Evolutionary conservation across 148 eudicot genomes (phyloP).

Genomic region (Polygonum aviculare): DNA sequence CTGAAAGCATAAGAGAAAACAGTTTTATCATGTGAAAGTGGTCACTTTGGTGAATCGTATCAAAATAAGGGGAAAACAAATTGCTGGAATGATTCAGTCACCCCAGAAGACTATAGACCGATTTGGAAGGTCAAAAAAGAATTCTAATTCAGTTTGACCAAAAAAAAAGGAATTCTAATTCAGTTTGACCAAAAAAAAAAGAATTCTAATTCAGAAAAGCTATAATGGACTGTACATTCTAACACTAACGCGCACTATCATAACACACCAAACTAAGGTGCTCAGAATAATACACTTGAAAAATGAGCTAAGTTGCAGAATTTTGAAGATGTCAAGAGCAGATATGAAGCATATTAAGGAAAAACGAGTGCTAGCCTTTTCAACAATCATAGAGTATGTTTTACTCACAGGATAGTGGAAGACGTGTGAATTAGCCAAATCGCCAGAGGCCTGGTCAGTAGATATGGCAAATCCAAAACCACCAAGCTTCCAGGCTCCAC

Average conservation of each 20-base stretch:
- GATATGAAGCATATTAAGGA: background rate
- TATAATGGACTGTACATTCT: background rate
- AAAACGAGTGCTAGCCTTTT: slow-evolving; percentile 6
- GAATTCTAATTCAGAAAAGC: background rate
- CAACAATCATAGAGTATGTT: background rate
- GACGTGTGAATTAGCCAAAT: slow-evolving; percentile 39
- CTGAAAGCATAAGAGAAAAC: slow-evolving; percentile 29
- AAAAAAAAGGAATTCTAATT: too few species aligned
- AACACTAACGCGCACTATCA: background rate
- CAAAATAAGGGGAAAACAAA: background rate
- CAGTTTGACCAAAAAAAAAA: too few species aligned
- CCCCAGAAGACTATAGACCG: background rate
- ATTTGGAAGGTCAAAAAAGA: background rate
- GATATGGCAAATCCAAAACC: slow-evolving; percentile 93
- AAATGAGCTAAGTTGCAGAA: background rate
- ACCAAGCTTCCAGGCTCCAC: slow-evolving; percentile 98
- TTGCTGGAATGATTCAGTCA: background rate
- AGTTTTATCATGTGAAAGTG: background rate
- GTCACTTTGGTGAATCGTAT: background rate
- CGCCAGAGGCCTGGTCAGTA: slow-evolving; percentile 55
- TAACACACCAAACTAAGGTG: background rate
- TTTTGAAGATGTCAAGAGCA: background rate
- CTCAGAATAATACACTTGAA: background rate
- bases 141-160: background rate
- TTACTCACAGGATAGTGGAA: slow-evolving; percentile 91